These are phyloP conservation scores for Tilletiopsis washingtonensis DNA, from an alignment of 1,284 basidiomycete species.

Conservation along the genomic window DNA sequence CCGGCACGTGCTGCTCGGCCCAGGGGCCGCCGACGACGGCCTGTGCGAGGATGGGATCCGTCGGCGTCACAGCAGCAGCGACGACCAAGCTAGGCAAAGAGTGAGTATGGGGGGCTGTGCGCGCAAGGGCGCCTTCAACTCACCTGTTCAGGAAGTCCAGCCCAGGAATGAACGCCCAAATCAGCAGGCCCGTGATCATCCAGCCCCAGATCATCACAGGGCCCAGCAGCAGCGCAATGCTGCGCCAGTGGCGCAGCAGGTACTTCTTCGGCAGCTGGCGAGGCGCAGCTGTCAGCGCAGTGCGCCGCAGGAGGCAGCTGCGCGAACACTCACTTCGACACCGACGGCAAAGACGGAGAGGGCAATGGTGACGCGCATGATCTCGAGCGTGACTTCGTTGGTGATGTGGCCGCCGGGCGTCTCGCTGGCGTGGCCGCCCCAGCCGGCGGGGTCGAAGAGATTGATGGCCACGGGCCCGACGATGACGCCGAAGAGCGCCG, in stretches of 20 bases:
- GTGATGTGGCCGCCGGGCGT: constrained; percentile 60
- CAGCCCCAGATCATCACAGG: constrained; percentile 82
- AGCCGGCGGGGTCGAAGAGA: constrained; percentile 76
- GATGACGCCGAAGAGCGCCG: constrained; percentile 88
- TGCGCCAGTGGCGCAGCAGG: constrained; percentile 81
- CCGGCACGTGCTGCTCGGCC: constrained; percentile 95
- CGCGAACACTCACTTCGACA: too few relatives aligned
- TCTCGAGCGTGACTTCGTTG: constrained; percentile 58
- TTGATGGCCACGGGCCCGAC: constrained; percentile 73
- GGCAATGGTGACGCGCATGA: constrained; percentile 90
- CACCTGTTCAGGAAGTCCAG: constrained; percentile 29
- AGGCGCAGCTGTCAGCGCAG: not conserved
- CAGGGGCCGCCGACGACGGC: constrained; percentile 88
- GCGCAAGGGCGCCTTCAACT: constrained; percentile 5
- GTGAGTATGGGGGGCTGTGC: not conserved
- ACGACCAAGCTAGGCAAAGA: constrained; percentile 57
- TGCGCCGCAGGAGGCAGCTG: too few relatives aligned
- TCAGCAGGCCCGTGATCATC: constrained; percentile 65
- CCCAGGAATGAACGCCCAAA: constrained; percentile 34
- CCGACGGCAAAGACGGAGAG: constrained; percentile 97
- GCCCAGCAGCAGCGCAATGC: constrained; percentile 72
- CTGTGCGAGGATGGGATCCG: constrained; percentile 66
- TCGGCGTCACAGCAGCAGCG: constrained; percentile 89
- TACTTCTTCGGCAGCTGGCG: constrained; percentile 54
- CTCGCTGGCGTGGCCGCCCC: constrained; percentile 58